Base-by-base conservation (phyloP, 768 basidiomycete species). In the Boletus edulis region DNA sequence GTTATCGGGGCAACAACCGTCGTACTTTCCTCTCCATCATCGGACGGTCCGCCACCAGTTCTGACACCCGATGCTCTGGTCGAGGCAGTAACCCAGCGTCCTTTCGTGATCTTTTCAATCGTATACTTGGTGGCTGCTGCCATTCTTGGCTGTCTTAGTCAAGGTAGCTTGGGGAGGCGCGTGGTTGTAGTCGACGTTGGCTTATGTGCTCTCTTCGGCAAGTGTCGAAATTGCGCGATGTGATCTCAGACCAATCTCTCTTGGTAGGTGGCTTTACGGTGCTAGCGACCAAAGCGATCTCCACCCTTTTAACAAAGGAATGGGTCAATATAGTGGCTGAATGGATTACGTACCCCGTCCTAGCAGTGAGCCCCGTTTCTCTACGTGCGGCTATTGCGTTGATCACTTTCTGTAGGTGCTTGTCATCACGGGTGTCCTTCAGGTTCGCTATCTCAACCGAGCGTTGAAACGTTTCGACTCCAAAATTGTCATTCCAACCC, bases 401-500 rank as follows among this genome's bases (percentile, higher is more conserved):
- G 54, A 65, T 43, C 46, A 17, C 29, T 43, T 5, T 24, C 41
- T 46, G 10, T 47, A 91, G 88, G 79, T 88, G n/a, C 80, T 93
- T 29, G 49, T 83, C 22, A 65, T 78, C 15, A 92, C 91, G 18
- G 92, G 90, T 3, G 67, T 93, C 46, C 85, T 89, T n/a, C 91
- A 94, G 73, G 87, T 94, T 56, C 78, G 81, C 60, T 93, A 92
- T 66, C 78, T 91, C 49, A 92, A 92, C 62, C 78, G 91, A 54
- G 94, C 95, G 8, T 70, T 98, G 44, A 95, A 92, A 85, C 82
- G 86, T 20, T 98, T 98, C 69, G 93, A 97, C 66, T 86, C 90
- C 71, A 96, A 97, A 75, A 89, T 87, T 49, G 95, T 98, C 24
- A 92, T 98, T 59, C 96, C 95, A 5, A 87, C 86, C 14, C 95